Evolutionary conservation across 306 rosid genomes (phyloP), one percentile per base, ranked within the genome.

Genomic region (Canavalia ensiformis): DNA sequence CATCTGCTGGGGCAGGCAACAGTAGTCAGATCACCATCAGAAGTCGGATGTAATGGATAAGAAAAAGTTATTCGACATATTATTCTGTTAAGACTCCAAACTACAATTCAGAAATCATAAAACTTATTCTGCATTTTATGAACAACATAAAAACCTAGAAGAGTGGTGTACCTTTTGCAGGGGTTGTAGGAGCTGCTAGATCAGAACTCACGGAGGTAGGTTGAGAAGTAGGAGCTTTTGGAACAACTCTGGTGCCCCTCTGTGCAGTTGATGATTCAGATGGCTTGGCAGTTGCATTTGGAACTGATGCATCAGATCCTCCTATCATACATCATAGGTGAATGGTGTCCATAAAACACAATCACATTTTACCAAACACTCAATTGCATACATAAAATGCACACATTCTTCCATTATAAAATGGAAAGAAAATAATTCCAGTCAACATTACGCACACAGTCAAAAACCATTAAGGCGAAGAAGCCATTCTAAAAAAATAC

Each of bases 161-260:
- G 44, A 51, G 64, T 30, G 13, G 67, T 92, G 78, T 86, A 95
- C 99, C 81, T 77, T 90, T 95, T 0, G 82, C 34, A 18, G 98
- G 94, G 59, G 97, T 90, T 55, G 80, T 49, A 31, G 89, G 88
- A 6, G 87, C 86, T 39, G 87, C 78, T 34, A 85, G 39, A 29
- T 87, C 89, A 6, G 90, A 79, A 79, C 45, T 90, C 90, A 87
- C 1, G 63, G 96, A 8, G 83, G 94, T 52, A 86, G 91, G 65
- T 75, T 92, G 97, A 81, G 96, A 84, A 75, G 88, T 83, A 68
- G 98, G 97, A 87, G 89, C 92, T 79, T 90, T 93, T 0, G 97
- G 97, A 91, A 93, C 92, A 82, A 81, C 74, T 79, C 91, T 71
- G 57, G 83, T 49, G 84, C 87, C 88, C 88, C 88, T 95, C 79